These are phyloP conservation scores for Stylosanthes scabra DNA, from an alignment of 331 rosid species.

Conservation along the genomic window DNA sequence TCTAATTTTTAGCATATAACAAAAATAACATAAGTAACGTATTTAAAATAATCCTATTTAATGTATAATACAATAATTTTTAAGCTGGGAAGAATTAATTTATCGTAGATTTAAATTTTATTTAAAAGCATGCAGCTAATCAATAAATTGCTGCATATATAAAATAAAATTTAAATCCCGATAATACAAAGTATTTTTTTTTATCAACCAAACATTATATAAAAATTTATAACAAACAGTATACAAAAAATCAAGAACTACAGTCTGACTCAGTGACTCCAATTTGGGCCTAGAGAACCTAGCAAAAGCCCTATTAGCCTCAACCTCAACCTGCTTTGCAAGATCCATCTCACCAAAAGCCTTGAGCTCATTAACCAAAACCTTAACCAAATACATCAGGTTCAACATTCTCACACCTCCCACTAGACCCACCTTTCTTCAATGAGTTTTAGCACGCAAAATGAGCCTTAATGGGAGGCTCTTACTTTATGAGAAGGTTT, in stretches of 20 bases:
- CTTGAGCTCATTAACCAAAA: constrained; percentile 66
- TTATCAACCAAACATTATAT: background rate
- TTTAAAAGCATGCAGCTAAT: no score
- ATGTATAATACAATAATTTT: no score
- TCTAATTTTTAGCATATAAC: constrained; percentile 9
- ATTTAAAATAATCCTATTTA: background rate
- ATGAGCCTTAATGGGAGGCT: no score
- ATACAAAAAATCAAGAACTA: constrained; percentile 2
- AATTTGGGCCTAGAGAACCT: constrained; percentile 32
- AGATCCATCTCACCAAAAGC: constrained; percentile 59
- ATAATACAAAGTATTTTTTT: background rate
- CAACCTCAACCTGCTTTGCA: constrained; percentile 46
- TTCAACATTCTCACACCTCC: constrained; percentile 49
- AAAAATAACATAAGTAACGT: constrained; percentile 4
- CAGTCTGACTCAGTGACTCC: background rate
- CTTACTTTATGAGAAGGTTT: no score
- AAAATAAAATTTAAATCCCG: no score
- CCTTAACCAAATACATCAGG: constrained; percentile 60
- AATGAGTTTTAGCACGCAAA: no score
- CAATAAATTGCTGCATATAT: no score
- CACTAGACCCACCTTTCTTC: constrained; percentile 70
- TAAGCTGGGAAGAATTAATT: no score
- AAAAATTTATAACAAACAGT: background rate
- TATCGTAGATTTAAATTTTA: no score
- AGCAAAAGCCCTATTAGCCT: constrained; percentile 31